phyloP scores from a whole-genome alignment of 345 rosid genomes.

The Capsella bursapastoris region DNA sequence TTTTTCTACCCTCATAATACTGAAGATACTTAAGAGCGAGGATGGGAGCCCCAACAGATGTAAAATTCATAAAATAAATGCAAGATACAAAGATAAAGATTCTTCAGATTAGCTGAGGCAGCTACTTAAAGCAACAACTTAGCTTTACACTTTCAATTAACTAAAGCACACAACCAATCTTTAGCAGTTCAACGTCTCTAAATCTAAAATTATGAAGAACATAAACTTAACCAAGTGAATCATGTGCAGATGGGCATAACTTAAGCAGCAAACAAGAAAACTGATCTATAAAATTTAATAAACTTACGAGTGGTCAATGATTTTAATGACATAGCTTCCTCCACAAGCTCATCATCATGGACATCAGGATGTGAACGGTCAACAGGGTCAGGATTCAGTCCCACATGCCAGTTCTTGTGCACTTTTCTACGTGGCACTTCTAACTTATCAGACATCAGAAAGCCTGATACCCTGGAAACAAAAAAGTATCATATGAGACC shows the following conservation, averaged over 20 bases:
- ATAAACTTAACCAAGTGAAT: conserved; percentile 19
- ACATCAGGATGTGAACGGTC: conserved; percentile 98
- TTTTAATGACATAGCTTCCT: conserved; percentile 64
- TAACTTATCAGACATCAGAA: conserved; percentile 91
- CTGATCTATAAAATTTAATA: conserved; percentile 6
- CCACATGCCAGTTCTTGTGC: conserved; percentile 89
- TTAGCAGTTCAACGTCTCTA: conserved; percentile 3
- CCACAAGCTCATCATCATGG: conserved; percentile 66
- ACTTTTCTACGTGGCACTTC: conserved; percentile 90
- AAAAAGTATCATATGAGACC: conserved; percentile 23
- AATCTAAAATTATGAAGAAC: conserved; percentile 14
- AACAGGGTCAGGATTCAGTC: conserved; percentile 83
- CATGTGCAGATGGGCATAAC: conserved; percentile 2
- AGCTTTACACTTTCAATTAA: conserved; percentile 4
- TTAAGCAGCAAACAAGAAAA: conserved; percentile 29
- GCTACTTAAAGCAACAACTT: conserved; percentile 27
- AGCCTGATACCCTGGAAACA: conserved; percentile 84
- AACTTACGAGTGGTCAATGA: conserved; percentile 64
- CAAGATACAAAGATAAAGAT: conserved; percentile 17
- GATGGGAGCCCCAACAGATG: conserved; percentile 22
- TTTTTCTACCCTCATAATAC: conserved; percentile 11
- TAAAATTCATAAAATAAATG: conserved; percentile 15
- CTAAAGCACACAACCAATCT: conserved; percentile 20
- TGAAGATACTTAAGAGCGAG: conserved; percentile 10
- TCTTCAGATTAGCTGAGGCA: conserved; percentile 24